Evolutionary conservation across 1,284 basidiomycete species (phyloP).

Genomic region (Stereum hirsutum): DNA sequence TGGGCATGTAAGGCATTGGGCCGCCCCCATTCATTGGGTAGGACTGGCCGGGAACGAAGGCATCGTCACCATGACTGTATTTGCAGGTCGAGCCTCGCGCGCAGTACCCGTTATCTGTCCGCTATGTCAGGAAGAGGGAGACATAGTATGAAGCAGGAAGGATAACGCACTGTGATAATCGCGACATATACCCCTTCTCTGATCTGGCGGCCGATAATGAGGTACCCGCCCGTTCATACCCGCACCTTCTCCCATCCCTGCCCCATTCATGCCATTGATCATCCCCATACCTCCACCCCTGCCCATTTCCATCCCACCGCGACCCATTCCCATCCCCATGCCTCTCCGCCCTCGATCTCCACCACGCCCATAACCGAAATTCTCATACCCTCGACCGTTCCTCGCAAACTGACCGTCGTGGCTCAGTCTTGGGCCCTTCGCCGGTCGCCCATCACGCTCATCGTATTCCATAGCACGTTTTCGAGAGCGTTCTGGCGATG

Average conservation of each 20-base stretch:
- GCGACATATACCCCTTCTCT: slow-evolving; percentile 66
- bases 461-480: slow-evolving; percentile 59
- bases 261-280: slow-evolving; percentile 14
- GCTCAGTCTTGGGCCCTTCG: slow-evolving; percentile 62
- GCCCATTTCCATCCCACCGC: slow-evolving; percentile 22
- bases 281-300: slow-evolving; percentile 23
- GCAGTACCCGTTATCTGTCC: slow-evolving; percentile 81
- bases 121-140: slow-evolving; percentile 5
- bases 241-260: too few relatives aligned
- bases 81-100: slow-evolving; percentile 86
- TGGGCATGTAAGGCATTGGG: slow-evolving; percentile 62
- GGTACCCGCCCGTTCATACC: slow-evolving; percentile 37
- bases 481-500: slow-evolving; percentile 41
- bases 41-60: slow-evolving; percentile 59
- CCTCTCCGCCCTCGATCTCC: slow-evolving; percentile 29
- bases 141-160: not conserved
- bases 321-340: slow-evolving; percentile 21
- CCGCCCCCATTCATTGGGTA: slow-evolving; percentile 47
- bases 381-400: slow-evolving; percentile 24
- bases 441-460: slow-evolving; percentile 44
- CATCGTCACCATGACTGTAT: slow-evolving; percentile 83
- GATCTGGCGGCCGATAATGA: slow-evolving; percentile 59
- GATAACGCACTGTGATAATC: slow-evolving; percentile 80
- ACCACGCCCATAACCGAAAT: slow-evolving; percentile 12
- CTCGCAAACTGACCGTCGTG: slow-evolving; percentile 56